Conservation (phyloP, 768 basidiomycete genomes). For the Calocera cornea region DNA sequence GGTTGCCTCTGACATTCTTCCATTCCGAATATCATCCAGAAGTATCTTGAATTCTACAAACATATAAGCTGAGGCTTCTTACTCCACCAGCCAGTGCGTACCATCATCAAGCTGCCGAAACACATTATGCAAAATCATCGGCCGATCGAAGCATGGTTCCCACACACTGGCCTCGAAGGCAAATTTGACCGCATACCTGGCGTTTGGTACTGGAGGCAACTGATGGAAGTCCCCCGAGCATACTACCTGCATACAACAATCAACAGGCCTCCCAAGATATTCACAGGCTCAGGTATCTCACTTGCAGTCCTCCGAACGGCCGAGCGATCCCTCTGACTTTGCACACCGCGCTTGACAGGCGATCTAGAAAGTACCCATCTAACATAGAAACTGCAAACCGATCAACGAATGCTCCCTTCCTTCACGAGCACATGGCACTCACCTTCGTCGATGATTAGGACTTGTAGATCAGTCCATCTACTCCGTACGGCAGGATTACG, state of each 20-base stretch:
- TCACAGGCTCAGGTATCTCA: neutral
- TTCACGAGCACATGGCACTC: conserved; percentile 10
- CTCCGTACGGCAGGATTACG: conserved; percentile 9
- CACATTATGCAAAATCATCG: conserved; percentile 20
- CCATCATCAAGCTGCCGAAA: conserved; percentile 22
- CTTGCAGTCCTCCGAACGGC: conserved; percentile 27
- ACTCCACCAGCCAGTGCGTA: no score
- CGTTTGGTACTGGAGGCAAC: conserved; percentile 26
- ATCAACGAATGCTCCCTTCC: no score
- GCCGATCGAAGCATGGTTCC: conserved; percentile 18
- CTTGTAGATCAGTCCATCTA: conserved; percentile 18
- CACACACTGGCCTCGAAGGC: conserved; percentile 26
- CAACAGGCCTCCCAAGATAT: no score
- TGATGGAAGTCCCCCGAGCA: conserved; percentile 31
- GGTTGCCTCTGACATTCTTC: no score
- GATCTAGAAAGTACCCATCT: no score
- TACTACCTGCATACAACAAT: conserved; percentile 18
- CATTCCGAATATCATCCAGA: no score
- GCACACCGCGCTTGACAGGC: no score
- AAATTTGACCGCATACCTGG: conserved; percentile 13
- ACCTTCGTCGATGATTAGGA: conserved; percentile 24
- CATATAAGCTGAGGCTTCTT: no score
- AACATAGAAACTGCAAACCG: no score
- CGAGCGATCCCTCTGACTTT: neutral
- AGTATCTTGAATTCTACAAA: no score